Base-by-base conservation (phyloP, 257 asterid species). In the Solanum lignicaule region DNA sequence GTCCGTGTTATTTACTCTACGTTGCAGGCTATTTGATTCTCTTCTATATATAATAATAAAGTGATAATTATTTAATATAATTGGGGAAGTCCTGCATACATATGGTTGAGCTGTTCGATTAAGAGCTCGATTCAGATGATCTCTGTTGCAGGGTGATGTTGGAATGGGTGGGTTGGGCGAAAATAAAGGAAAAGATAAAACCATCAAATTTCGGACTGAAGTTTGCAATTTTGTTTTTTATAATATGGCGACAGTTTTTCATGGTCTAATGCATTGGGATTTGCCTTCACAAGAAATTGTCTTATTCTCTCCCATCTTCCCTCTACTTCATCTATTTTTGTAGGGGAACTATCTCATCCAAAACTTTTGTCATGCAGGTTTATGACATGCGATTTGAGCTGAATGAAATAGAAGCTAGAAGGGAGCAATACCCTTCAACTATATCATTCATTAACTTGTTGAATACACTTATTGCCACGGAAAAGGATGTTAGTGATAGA, bases 311-410 rank as follows among this genome's bases (percentile, higher is more conserved):
- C 75, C 78, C 78, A 46, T 81, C 72, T 72, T 48, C 83, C 46
- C 32, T 39, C 25, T 78, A 35, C 43, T 33, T 78, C 11, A n/a
- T 43, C 74, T 38, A 36, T 83, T 55, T 58, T 25, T 72, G 29
- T 12, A 7, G 66, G 82, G 36, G 5, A 39, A 18, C 27, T 38
- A 23, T 35, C 62, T 81, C 27, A 84, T 15, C 62, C 20, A 38
- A 31, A 38, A 75, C 25, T 36, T 48, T 52, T 87, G 74, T 55
- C 52, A 76, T 43, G 91, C 94, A 95, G 99, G 95, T 96, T 89
- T 96, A 97, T 96, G 99, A 97, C 89, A 96, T 95, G 99, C 92
- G 95, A 92, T 97, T 91, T 91, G 99, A 97, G 94, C 92, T 97
- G 71, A 96, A 97, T 90, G 99, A 97, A 92, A 92, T 97, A 90